Conservation (phyloP, 2,329 filamentous ascomycete species). For the Fusarium camptoceras region DNA sequence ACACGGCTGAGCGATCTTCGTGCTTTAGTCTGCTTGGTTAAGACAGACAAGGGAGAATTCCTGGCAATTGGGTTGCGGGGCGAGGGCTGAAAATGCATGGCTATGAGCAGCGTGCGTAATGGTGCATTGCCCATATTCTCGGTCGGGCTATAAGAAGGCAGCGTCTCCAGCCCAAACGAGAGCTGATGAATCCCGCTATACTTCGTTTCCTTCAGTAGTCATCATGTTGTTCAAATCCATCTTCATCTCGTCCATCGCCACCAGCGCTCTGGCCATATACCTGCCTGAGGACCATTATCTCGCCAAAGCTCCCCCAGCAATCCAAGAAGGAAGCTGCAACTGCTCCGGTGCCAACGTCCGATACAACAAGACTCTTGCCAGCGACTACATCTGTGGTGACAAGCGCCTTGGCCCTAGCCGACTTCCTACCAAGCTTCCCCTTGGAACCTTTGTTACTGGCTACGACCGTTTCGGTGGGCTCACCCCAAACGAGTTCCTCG, state of each 20-base stretch:
- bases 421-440: conserved; percentile 21
- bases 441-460: conserved; percentile 14
- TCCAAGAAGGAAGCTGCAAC: not conserved
- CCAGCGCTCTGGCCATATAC: conserved; percentile 1
- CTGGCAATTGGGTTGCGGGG: not conserved
- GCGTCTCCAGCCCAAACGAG: fast-evolving
- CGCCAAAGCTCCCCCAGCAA: not conserved
- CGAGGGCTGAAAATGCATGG: not conserved
- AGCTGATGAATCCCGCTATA: fast-evolving
- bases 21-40: not conserved
- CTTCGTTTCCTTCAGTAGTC: fast-evolving
- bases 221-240: conserved; percentile 15
- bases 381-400: conserved; percentile 23
- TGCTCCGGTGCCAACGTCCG: conserved; percentile 8
- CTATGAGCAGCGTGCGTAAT: not conserved
- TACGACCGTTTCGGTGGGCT: conserved; percentile 34
- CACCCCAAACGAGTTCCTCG: conserved; percentile 22
- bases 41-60: not conserved
- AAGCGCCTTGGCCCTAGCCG: conserved; percentile 13
- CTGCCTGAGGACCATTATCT: conserved; percentile 1
- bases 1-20: conserved; percentile 2
- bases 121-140: too few relatives aligned
- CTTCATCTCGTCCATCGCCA: conserved; percentile 10
- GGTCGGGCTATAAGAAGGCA: not conserved
- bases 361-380: not conserved